Percentiles rank a stretch among this genome's conserved stretches.
phyloP scores from a whole-genome alignment of 2,329 filamentous ascomycete genomes.

The Kalmusia sp. region DNA sequence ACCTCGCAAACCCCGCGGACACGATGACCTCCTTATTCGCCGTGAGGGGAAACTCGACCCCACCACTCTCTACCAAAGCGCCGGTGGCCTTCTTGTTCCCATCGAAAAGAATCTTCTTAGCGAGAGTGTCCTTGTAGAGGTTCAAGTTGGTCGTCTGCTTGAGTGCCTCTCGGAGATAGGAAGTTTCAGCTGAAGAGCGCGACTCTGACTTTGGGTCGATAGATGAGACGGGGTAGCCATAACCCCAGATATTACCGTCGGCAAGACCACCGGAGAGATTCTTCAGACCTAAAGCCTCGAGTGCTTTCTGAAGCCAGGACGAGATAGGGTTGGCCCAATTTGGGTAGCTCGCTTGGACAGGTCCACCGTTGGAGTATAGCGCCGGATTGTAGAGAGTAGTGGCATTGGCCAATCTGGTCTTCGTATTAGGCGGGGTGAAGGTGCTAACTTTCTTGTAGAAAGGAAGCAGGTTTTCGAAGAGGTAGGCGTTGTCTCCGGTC shows the following conservation, averaged over 20 bases:
- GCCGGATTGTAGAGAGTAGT: not conserved
- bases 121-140: not conserved
- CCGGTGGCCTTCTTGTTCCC: not conserved
- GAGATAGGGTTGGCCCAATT: not conserved
- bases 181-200: not conserved
- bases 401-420: not conserved
- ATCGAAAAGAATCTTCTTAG: slow-evolving; percentile 5
- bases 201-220: not conserved
- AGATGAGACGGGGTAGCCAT: not conserved
- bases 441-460: not conserved
- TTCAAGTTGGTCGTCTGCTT: not conserved
- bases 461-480: not conserved
- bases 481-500: not conserved
- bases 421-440: not conserved
- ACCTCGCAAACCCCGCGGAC: slow-evolving; percentile 43
- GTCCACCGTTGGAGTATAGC: not conserved
- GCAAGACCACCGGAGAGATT: not conserved
- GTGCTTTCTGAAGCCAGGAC: not conserved
- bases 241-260: not conserved
- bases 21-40: slow-evolving; percentile 38
- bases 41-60: not conserved
- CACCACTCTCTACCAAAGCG: not conserved
- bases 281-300: not conserved
- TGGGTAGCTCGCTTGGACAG: not conserved
- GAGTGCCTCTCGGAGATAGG: not conserved